phyloP scores from a whole-genome alignment of 306 rosid genomes.

The Vicia villosa region DNA sequence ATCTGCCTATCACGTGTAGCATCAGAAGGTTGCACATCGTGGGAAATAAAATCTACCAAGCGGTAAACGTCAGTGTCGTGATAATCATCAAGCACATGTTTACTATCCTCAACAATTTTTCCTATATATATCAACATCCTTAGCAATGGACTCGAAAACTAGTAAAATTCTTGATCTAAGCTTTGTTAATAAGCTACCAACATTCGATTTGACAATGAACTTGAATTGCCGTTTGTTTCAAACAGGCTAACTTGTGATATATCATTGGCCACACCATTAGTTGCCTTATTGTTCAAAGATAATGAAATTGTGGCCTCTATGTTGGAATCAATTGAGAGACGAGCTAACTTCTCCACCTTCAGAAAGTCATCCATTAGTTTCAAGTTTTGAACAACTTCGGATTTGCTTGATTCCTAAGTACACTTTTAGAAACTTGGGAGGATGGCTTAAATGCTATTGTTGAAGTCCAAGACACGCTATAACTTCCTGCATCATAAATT shows the following conservation, averaged over 20 bases:
- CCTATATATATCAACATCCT: slow-evolving; percentile 73
- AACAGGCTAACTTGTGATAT: slow-evolving; percentile 42
- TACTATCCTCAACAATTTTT: slow-evolving; percentile 74
- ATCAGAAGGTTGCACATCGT: too few species aligned
- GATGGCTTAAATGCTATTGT: slow-evolving; percentile 59
- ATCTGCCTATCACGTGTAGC: slow-evolving; percentile 60
- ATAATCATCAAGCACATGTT: slow-evolving; percentile 69
- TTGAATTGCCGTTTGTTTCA: slow-evolving; percentile 41
- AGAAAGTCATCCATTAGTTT: slow-evolving; percentile 97
- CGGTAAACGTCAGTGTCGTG: slow-evolving; percentile 51
- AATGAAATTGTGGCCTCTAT: slow-evolving; percentile 48
- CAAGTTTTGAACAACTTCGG: slow-evolving; percentile 68
- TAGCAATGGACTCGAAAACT: slow-evolving; percentile 65
- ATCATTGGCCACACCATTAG: slow-evolving; percentile 47
- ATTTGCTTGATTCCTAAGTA: slow-evolving; percentile 57
- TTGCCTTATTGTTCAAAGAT: slow-evolving; percentile 39
- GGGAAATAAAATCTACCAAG: too few species aligned
- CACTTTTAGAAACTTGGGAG: slow-evolving; percentile 63
- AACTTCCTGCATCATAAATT: slow-evolving; percentile 75
- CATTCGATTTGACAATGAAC: slow-evolving; percentile 43
- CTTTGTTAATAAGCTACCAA: slow-evolving; percentile 49
- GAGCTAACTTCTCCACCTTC: slow-evolving; percentile 96
- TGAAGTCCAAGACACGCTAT: slow-evolving; percentile 76
- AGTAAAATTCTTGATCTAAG: slow-evolving; percentile 72
- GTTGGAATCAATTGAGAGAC: slow-evolving; percentile 67